Percentiles rank a stretch among this genome's conserved stretches.
These are phyloP conservation scores for Ascomycota sp. DNA, from an alignment of 2,329 filamentous ascomycete genomes.

Conservation along the genomic window DNA sequence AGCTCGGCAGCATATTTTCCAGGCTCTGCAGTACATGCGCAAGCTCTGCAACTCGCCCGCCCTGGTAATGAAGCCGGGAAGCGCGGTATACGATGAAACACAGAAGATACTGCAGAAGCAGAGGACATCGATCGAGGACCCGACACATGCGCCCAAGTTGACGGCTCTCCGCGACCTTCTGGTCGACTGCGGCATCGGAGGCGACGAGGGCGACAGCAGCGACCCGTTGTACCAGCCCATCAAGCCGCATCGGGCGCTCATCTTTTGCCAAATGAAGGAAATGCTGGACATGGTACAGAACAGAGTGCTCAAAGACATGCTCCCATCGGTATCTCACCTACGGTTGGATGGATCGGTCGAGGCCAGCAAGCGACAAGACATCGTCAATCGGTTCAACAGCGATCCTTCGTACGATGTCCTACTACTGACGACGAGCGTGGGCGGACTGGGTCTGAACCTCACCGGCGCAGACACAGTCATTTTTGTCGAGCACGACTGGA, in stretches of 20 bases:
- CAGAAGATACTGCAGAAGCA: slow-evolving; percentile 61
- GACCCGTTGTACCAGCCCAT: slow-evolving; percentile 58
- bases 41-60: slow-evolving; percentile 97
- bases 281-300: slow-evolving; percentile 99
- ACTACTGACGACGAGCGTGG: slow-evolving; percentile 83
- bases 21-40: slow-evolving; percentile 96
- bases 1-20: slow-evolving; percentile 96
- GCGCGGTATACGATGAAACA: slow-evolving; percentile 75
- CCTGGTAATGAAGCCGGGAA: slow-evolving; percentile 84
- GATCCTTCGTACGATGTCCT: slow-evolving; percentile 93
- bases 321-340: slow-evolving; percentile 84
- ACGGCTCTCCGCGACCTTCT: slow-evolving; percentile 75
- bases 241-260: slow-evolving; percentile 82
- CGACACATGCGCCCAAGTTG: slow-evolving; percentile 79
- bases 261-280: slow-evolving; percentile 99
- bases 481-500: slow-evolving; percentile 99
- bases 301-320: slow-evolving; percentile 70
- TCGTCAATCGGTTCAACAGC: slow-evolving; percentile 97
- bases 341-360: slow-evolving; percentile 90
- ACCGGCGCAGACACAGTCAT: slow-evolving; percentile 97
- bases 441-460: slow-evolving; percentile 81
- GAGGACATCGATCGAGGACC: slow-evolving; percentile 66
- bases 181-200: slow-evolving; percentile 95
- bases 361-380: slow-evolving; percentile 82
- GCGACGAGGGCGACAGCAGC: slow-evolving; percentile 40